Base-by-base conservation (phyloP, 108 stramenopile species). In the Ochromonas danica region DNA sequence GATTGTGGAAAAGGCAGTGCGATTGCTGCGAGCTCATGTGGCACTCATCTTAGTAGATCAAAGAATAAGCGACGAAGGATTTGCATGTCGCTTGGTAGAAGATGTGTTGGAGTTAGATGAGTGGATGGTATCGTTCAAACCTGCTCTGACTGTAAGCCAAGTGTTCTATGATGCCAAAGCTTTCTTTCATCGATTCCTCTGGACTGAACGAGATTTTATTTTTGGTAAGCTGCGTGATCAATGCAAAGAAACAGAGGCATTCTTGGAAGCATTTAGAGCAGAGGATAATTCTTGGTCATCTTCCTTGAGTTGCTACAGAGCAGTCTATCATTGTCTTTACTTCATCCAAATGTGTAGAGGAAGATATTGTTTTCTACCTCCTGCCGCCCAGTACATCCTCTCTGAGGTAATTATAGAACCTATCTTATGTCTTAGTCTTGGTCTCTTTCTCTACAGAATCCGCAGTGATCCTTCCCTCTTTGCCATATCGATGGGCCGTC, bases 361-460 rank as follows among this genome's bases (percentile, higher is more conserved):
- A 41, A 6, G 72, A 6, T 75, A 75, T 75, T 6, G 10, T 6
- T 75, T 14, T 75, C 31, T 75, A 6, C 72, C 72, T 14, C n/a
- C 17, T 14, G 72, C 43, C 6, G 36, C 72, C 14, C 72, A 75
- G 31, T 45, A 42, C 17, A 6, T 75, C 14, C 17, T 75, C 17
- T 57, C 72, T 36, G 72, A 45, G 22, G 6, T 45, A 3, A 60
- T 75, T 10, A 6, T 75, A 28, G 72, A 75, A 33, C 72, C 72
- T 6, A 6, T 75, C 3, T 41, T 75, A 41, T 17, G 14, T 33
- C 28, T 33, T 10, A 27, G 3, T 31, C 40, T 75, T 6, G 28
- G 45, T 41, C 31, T 75, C 14, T 45, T 27, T 33, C 51, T 45
- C 6, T 75, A 75, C 51, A 75, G 35, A 60, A 60, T 75, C 17